These are phyloP conservation scores for Cladophialophora chaetospira DNA, from an alignment of 2,329 filamentous ascomycete genomes.

Conservation along the genomic window DNA sequence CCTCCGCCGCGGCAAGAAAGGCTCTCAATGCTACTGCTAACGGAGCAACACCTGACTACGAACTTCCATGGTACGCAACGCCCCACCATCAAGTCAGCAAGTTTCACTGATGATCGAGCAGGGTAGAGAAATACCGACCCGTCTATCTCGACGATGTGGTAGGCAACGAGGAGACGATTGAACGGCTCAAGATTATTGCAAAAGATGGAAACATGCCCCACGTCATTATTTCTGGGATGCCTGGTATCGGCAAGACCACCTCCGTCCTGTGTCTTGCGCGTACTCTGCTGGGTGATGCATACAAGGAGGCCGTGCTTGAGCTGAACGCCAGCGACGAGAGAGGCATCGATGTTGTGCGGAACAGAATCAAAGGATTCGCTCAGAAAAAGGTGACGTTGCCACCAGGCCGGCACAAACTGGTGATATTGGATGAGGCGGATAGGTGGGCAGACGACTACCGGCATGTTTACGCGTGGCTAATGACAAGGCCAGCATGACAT, in stretches of 20 bases:
- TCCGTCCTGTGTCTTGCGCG: slow-evolving; percentile 90
- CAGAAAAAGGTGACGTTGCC: slow-evolving; percentile 98
- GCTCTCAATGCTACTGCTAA: slow-evolving; percentile 43
- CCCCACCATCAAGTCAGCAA: not conserved
- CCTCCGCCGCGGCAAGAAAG: slow-evolving; percentile 46
- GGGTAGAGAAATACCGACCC: slow-evolving; percentile 98
- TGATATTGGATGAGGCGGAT: slow-evolving; percentile 97
- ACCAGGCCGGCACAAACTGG: slow-evolving; percentile 86
- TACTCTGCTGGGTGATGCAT: slow-evolving; percentile 86
- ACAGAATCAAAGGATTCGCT: slow-evolving; percentile 96
- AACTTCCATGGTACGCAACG: slow-evolving; percentile 50
- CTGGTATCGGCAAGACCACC: slow-evolving; percentile 97
- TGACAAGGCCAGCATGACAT: slow-evolving; percentile 74
- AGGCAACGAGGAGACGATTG: slow-evolving; percentile 96
- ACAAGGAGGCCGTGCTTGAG: slow-evolving; percentile 96
- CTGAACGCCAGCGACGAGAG: slow-evolving; percentile 95
- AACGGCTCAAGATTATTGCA: slow-evolving; percentile 95
- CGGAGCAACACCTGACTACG: slow-evolving; percentile 48
- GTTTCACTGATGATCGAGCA: slow-evolving; percentile 42
- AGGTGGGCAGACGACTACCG: slow-evolving; percentile 49
- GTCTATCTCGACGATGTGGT: slow-evolving; percentile 95
- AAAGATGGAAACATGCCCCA: slow-evolving; percentile 99
- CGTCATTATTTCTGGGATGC: slow-evolving; percentile 99
- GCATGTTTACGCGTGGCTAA: slow-evolving; percentile 13
- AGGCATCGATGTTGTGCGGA: slow-evolving; percentile 96